These are phyloP conservation scores for Wickerhamiella nectarea DNA, from an alignment of 805 yeast genomes.

Conservation along the genomic window DNA sequence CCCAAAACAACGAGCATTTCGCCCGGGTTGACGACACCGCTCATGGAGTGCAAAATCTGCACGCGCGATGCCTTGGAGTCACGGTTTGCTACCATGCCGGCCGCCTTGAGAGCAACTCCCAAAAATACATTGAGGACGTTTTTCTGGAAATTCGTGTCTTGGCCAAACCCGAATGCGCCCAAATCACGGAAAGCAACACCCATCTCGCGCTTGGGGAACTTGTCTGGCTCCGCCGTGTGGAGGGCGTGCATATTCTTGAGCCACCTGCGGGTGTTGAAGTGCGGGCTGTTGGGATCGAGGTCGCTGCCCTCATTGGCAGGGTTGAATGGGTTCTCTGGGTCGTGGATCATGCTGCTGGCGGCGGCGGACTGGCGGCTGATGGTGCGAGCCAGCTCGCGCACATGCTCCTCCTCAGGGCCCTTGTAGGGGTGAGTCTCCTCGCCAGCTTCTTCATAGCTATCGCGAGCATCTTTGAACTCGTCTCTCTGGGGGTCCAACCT, in stretches of 20 bases:
- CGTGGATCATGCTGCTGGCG: not conserved
- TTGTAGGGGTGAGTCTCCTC: constrained; percentile 3
- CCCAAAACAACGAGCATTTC: constrained; percentile 59
- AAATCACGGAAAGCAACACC: constrained; percentile 48
- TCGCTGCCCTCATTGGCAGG: constrained; percentile 28
- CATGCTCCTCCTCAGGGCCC: constrained; percentile 7
- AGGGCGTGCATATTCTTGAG: constrained; percentile 43
- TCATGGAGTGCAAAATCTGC: constrained; percentile 20
- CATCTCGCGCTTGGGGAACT: constrained; percentile 44
- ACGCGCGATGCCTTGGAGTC: constrained; percentile 5
- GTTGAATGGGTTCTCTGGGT: constrained; percentile 18
- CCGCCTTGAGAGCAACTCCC: constrained; percentile 21
- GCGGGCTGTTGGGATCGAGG: constrained; percentile 44
- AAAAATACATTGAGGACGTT: constrained; percentile 36
- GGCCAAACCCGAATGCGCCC: constrained; percentile 49
- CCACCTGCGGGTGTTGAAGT: constrained; percentile 50
- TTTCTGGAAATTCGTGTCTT: constrained; percentile 49
- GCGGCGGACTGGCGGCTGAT: constrained; percentile 1
- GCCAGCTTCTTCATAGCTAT: not conserved
- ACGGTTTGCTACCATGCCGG: constrained; percentile 10
- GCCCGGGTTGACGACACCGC: constrained; percentile 41
- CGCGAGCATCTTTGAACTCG: not conserved
- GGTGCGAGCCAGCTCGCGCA: constrained; percentile 8
- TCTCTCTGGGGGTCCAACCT: no score
- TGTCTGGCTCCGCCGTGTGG: constrained; percentile 42